Evolutionary conservation across 1,284 basidiomycete species (phyloP), one percentile per base, ranked within the genome.

Genomic region (Vanrija sp.): DNA sequence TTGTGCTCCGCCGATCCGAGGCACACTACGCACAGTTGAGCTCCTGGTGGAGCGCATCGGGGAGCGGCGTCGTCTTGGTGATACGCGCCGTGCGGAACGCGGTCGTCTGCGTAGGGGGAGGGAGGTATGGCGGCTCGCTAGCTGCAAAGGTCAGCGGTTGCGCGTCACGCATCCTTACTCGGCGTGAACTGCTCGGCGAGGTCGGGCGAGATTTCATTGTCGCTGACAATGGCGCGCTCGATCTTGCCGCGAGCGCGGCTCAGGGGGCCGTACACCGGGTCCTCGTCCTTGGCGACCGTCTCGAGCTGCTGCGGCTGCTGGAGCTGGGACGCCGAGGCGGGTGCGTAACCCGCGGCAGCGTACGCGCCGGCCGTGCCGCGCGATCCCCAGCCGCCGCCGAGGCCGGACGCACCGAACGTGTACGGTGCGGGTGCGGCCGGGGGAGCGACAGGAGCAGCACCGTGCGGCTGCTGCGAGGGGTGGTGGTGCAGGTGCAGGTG

Each of bases 21-120:
- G 19, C 48, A 42, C 46, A 41, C 6, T 49, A 63, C 66, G 56
- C 45, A 69, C 72, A 64, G 39, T 64, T 71, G 27, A 71, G 60
- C 57, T 73, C 68, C 47, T 70, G 66, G 55, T 67, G 67, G 37
- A 75, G 56, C 1, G 67, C 69, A 52, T 75, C 73, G 5, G 72
- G 72, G 12, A 74, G 57, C 18, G 71, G 69, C 3, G 64, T 67
- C 22, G 57, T 60, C 45, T 57, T 64, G 12, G 55, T 62, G 27
- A 64, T 51, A 18, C 57, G 57, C 4, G 63, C 49, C 4, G 62
- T 59, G 31, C 53, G 48, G 54, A 63, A 66, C n/a, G 64, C 55
- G 4, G 46, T 19, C n/a, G 48, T 57, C 25, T 43, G 45, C 10
- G 56, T 49, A 4, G 60, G 63, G 24, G 57, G 47, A 5, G 53